Evolutionary conservation across 257 asterid genomes (phyloP), one percentile per base, ranked within the genome.

Genomic region (Petunia axillaris): DNA sequence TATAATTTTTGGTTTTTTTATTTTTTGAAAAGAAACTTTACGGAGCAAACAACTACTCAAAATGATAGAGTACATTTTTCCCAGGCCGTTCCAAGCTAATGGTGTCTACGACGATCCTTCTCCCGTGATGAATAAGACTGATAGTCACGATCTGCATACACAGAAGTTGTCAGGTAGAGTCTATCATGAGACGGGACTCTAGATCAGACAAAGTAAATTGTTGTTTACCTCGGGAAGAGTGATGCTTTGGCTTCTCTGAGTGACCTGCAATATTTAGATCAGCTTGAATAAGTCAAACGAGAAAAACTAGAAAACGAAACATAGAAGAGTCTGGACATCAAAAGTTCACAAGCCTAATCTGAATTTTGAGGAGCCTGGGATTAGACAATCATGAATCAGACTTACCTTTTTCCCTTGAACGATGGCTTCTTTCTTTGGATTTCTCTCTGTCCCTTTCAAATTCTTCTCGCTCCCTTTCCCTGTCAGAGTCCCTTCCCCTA

Each of bases 31-130:
- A 11, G 62, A 50, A 35, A 13, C 62, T 36, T 50, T 50, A 35
- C 36, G 46, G 36, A 73, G 59, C 60, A 73, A 11, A 46, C 40
- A 1, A 70, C 77, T 46, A 46, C 10, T 73, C 6, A 35, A 50
- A 73, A 16, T 73, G 78, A 14, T 73, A 5, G 78, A 50, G 62
- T 50, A 38, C 77, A 35, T 4, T 59, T 55, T 25, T 41, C 25
- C 53, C 10, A 2, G 50, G 41, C 50, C 4, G 38, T 50, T 79
- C 86, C 87, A 88, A 78, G 89, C 86, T 70, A 91, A 78, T 89
- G 92, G 54, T 90, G 97, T 81, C 88, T 91, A 40, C 90, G 90
- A 46, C 97, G 94, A 80, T 94, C 97, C 84, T 86, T 92, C 60
- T 91, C 98, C 86, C 93, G 87, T 2, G 96, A 89, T 44, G 96